Base-by-base conservation (phyloP, 1,284 basidiomycete genomes). In the Polyporus tsugae region DNA sequence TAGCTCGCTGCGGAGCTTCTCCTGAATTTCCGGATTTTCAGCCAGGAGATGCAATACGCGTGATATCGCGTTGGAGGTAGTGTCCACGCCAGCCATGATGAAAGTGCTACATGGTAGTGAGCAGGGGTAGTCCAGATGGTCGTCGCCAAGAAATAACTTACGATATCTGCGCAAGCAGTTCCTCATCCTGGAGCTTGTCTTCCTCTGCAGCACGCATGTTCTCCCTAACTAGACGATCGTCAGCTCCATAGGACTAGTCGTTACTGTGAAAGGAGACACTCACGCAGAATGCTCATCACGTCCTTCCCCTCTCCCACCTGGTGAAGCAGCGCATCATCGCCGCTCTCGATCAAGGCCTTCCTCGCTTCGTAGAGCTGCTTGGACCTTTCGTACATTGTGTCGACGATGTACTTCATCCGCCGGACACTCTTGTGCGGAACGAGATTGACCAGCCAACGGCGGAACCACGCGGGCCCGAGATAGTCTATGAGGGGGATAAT, bases 211-310 rank as follows among this genome's bases (percentile, higher is more conserved):
- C 74, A 15, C 57, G 41, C 59, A 72, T 70, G 65, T 78, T 78
- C 36, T 39, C 61, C n/a, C 36, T 38, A 84, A 84, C 73, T 84
- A 84, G 6, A n/a, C 13, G 29, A 13, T 35, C 55, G n/a, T n/a
- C 6, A 36, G 17, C 3, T 35, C 6, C 17, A 46, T 2, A 17
- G 35, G 10, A 19, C 1, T 22, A 1, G 11, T 19, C 10, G 19
- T 0, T 3, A 5, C 9, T 1, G 44, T 17, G 11, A 19, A n/a
- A 7, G 10, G 52, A 44, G 42, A 33, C 2, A 61, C 62, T 10
- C 38, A 86, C 79, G 65, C 0, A 79, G 65, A n/a, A 85, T 78
- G 63, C 83, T 84, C 70, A 85, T 80, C 58, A 85, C 76, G 71
- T 86, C 85, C 69, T 81, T 83, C 6, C 81, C 83, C 62, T 79